Evolutionary conservation across 345 rosid genomes (phyloP).

Genomic region (Lumnitzera littorea): DNA sequence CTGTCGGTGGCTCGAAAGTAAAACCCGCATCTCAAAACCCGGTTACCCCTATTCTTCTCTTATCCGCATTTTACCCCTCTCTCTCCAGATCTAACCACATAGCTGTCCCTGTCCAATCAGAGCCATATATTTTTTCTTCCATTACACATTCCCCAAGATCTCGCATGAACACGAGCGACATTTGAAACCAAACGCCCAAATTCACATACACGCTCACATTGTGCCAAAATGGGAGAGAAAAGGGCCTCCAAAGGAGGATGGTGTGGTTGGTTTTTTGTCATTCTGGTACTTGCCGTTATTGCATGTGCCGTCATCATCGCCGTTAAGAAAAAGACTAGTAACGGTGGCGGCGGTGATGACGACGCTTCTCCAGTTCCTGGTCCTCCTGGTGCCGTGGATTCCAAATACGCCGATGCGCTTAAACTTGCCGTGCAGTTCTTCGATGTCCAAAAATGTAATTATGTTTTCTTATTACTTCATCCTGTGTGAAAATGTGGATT

Average conservation of each 20-base stretch:
- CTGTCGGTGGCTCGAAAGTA: too few relatives aligned
- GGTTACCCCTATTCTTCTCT: too few relatives aligned
- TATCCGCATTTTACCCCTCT: too few relatives aligned
- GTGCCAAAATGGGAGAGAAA: conserved; percentile 49
- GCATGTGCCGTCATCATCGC: conserved; percentile 51
- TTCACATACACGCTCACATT: too few relatives aligned
- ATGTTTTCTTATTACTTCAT: neutral
- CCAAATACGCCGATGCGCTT: conserved; percentile 77
- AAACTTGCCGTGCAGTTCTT: conserved; percentile 75
- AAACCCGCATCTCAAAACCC: too few relatives aligned
- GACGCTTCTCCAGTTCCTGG: conserved; percentile 60
- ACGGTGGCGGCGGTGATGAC: conserved; percentile 35
- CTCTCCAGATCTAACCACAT: too few relatives aligned
- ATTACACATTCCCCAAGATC: too few relatives aligned
- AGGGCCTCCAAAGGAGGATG: conserved; percentile 45
- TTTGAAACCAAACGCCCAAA: too few relatives aligned
- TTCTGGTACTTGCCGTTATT: conserved; percentile 38
- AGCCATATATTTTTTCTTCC: too few relatives aligned
- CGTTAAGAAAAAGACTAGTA: conserved; percentile 37
- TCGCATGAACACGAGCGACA: too few relatives aligned
- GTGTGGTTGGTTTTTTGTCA: conserved; percentile 65
- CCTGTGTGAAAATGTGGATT: neutral
- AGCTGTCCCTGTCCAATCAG: too few relatives aligned
- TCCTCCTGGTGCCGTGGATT: conserved; percentile 77
- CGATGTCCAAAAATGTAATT: conserved; percentile 79